These are phyloP conservation scores for Kwoniella shandongensis DNA, from an alignment of 768 basidiomycete genomes.

Conservation along the genomic window DNA sequence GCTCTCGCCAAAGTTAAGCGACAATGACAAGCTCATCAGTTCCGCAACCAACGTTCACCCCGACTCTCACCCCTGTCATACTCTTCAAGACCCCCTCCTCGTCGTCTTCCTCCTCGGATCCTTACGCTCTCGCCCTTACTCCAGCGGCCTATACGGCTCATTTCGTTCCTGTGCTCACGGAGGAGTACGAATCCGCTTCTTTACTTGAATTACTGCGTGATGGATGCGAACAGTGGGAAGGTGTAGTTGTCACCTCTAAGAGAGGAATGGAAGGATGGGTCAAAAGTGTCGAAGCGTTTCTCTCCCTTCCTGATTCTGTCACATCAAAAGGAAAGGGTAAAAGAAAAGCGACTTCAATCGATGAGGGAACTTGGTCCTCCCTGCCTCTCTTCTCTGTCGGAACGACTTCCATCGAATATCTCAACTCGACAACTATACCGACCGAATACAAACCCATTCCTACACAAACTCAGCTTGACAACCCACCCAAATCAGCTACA, in stretches of 20 bases:
- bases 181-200: conserved; percentile 2
- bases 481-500: conserved; percentile 10
- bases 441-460: conserved; percentile 2
- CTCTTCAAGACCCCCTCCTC: conserved; percentile 16
- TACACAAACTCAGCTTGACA: not conserved
- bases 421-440: not conserved
- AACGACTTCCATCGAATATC: conserved; percentile 3
- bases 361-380: conserved; percentile 1
- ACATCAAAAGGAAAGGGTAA: conserved; percentile 3
- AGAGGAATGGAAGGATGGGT: conserved; percentile 23
- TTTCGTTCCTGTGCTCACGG: conserved; percentile 16
- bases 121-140: conserved; percentile 1
- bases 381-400: conserved; percentile 15
- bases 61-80: conserved; percentile 1
- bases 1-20: too few relatives aligned
- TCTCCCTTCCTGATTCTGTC: not conserved
- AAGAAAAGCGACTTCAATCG: too few relatives aligned
- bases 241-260: conserved; percentile 13
- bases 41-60: too few relatives aligned
- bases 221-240: conserved; percentile 8
- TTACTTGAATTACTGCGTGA: conserved; percentile 2
- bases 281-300: conserved; percentile 4
- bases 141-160: not conserved
- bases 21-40: too few relatives aligned
- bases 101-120: not conserved